These are phyloP conservation scores for Byssochlamys sp. DNA, from an alignment of 2,329 filamentous ascomycete species.

Conservation along the genomic window DNA sequence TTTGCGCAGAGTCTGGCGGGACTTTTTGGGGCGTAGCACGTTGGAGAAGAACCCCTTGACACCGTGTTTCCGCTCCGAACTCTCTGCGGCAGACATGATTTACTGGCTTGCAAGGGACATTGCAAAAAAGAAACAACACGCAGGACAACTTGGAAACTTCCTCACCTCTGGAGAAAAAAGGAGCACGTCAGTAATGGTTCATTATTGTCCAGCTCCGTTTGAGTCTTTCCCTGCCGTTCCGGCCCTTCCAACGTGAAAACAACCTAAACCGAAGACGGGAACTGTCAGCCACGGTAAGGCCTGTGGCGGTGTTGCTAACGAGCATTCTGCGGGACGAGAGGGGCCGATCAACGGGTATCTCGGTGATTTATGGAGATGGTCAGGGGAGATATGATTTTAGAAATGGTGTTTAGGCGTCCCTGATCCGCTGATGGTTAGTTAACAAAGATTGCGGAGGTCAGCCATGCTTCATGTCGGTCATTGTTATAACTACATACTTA, in stretches of 20 bases:
- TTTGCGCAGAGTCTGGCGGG: constrained; percentile 9
- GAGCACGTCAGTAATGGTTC: not conserved
- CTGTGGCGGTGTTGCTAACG: not conserved
- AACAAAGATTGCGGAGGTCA: not conserved
- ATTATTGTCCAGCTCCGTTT: not conserved
- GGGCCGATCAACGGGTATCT: not conserved
- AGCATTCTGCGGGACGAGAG: not conserved
- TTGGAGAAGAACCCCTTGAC: not conserved
- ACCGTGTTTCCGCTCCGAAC: not conserved
- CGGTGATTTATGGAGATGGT: not conserved
- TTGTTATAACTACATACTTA: not conserved
- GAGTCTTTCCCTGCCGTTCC: not conserved
- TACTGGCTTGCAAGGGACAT: not conserved
- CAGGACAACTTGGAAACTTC: not conserved
- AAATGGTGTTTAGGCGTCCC: not conserved
- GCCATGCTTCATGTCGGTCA: not conserved
- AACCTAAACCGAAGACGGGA: not conserved
- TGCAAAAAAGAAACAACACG: not conserved
- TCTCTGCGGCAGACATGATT: not conserved
- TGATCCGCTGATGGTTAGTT: not conserved
- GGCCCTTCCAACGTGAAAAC: not conserved
- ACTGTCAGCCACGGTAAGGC: not conserved
- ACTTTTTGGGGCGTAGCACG: constrained; percentile 8
- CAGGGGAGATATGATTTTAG: not conserved
- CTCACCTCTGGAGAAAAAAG: not conserved